Conservation (phyloP, 768 basidiomycete species). For the Collybiopsis luxurians region DNA sequence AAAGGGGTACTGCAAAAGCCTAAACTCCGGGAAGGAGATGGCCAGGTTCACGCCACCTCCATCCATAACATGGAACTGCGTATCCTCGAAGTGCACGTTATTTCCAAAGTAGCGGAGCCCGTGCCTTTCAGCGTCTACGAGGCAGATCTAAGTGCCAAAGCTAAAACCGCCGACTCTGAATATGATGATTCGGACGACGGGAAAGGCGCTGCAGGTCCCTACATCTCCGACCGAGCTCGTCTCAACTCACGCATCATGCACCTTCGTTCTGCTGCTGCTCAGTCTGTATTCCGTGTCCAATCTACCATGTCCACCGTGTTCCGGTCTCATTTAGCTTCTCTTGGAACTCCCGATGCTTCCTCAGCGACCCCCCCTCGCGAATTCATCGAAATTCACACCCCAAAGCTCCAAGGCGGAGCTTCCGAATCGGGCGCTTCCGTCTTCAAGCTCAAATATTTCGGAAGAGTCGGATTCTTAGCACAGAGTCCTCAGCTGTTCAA, state of each 20-base stretch:
- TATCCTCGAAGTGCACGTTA: conserved; percentile 46
- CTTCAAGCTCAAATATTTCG: conserved; percentile 54
- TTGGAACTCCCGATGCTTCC: conserved; percentile 35
- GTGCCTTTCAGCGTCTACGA: conserved; percentile 23
- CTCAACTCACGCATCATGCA: conserved; percentile 50
- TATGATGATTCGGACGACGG: conserved; percentile 6
- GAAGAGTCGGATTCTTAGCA: conserved; percentile 46
- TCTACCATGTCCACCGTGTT: conserved; percentile 19
- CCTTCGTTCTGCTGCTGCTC: conserved; percentile 24
- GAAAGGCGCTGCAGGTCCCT: conserved; percentile 14
- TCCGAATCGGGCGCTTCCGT: conserved; percentile 49
- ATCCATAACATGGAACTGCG: background rate
- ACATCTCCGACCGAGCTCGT: conserved; percentile 34
- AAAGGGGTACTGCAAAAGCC: background rate
- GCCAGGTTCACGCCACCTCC: background rate
- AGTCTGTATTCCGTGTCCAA: conserved; percentile 1
- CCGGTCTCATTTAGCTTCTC: conserved; percentile 43
- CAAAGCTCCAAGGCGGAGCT: conserved; percentile 51
- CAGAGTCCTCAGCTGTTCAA: conserved; percentile 53
- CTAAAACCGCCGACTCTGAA: conserved; percentile 16
- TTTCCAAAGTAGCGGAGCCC: conserved; percentile 28
- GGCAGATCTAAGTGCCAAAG: conserved; percentile 42
- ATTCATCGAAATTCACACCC: conserved; percentile 51
- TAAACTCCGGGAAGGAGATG: background rate
- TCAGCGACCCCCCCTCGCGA: conserved; percentile 42